Evolutionary conservation across 441 rosid genomes (phyloP).

Genomic region (Geranium incanum): DNA sequence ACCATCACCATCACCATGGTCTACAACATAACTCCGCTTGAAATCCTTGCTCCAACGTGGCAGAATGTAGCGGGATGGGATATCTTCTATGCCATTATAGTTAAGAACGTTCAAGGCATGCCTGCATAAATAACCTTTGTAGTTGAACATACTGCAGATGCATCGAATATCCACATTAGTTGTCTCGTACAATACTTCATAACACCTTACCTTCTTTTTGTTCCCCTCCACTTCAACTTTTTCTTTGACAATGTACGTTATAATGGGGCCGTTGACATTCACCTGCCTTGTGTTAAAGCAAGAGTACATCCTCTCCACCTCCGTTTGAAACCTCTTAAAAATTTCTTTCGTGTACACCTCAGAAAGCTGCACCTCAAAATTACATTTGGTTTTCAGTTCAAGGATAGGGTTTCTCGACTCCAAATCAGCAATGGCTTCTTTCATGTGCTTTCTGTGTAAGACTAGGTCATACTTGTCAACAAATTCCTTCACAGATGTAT

Average conservation of each 20-base stretch:
- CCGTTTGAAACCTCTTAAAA: slow-evolving; percentile 35
- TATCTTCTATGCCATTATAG: slow-evolving; percentile 41
- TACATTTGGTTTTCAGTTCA: slow-evolving; percentile 38
- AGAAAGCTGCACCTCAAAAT: slow-evolving; percentile 45
- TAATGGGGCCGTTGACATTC: slow-evolving; percentile 30
- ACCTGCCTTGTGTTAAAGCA: slow-evolving; percentile 49
- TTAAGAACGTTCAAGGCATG: slow-evolving; percentile 51
- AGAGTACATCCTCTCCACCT: slow-evolving; percentile 46
- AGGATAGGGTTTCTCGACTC: slow-evolving; percentile 30
- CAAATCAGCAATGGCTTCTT: slow-evolving; percentile 38
- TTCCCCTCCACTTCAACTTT: slow-evolving; percentile 32
- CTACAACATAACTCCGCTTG: slow-evolving; percentile 23
- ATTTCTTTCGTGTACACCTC: slow-evolving; percentile 36
- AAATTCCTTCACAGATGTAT: slow-evolving; percentile 45
- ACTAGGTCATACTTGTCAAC: slow-evolving; percentile 44
- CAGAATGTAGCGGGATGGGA: slow-evolving; percentile 37
- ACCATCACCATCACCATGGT: slow-evolving; percentile 20
- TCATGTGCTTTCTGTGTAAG: slow-evolving; percentile 37
- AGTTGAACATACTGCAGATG: slow-evolving; percentile 49
- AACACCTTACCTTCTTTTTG: slow-evolving; percentile 36
- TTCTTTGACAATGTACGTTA: slow-evolving; percentile 45
- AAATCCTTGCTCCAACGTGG: slow-evolving; percentile 37
- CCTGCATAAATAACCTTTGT: slow-evolving; percentile 47
- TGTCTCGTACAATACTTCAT: slow-evolving; percentile 39
- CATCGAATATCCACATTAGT: slow-evolving; percentile 41